Evolutionary conservation across 2,329 filamentous ascomycete species (phyloP).

Genomic region (Cytospora piceicola): DNA sequence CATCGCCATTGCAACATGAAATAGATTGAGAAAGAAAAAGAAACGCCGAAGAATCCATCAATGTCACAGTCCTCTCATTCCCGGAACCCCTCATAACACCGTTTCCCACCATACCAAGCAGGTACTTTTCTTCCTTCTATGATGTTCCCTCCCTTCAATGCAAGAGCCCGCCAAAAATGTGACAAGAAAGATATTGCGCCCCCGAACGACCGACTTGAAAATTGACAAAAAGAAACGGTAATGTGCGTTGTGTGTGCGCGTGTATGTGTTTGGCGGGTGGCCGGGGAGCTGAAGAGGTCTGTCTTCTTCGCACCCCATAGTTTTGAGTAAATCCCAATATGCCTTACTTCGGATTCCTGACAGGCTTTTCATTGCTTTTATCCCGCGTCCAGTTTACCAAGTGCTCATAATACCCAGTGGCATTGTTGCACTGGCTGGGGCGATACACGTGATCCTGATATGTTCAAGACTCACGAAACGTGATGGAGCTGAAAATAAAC

Average conservation of each 20-base stretch:
- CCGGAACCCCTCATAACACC: slow-evolving; percentile 2
- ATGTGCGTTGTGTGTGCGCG: neutral
- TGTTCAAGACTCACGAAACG: neutral
- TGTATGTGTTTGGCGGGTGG: neutral
- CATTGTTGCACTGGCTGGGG: neutral
- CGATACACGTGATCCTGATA: too few species aligned
- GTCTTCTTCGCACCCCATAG: slow-evolving; percentile 13
- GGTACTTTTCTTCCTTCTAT: neutral
- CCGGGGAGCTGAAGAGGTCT: slow-evolving; percentile 5
- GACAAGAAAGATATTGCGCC: slow-evolving; percentile 28
- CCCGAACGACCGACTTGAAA: slow-evolving; percentile 5
- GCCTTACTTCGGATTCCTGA: neutral
- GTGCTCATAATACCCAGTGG: neutral
- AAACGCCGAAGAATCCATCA: neutral
- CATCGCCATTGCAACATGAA: slow-evolving; percentile 2
- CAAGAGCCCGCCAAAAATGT: neutral
- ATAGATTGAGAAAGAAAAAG: neutral
- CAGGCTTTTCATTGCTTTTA: neutral
- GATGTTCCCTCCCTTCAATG: slow-evolving; percentile 28
- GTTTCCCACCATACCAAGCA: neutral
- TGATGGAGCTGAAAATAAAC: neutral
- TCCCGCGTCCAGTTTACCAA: neutral
- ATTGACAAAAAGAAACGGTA: neutral
- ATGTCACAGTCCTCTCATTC: slow-evolving; percentile 1
- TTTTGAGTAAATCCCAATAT: slow-evolving; percentile 10